Evolutionary conservation across 2,329 filamentous ascomycete genomes (phyloP), one percentile per base, ranked within the genome.

Genomic region (Aspergillus terreus): DNA sequence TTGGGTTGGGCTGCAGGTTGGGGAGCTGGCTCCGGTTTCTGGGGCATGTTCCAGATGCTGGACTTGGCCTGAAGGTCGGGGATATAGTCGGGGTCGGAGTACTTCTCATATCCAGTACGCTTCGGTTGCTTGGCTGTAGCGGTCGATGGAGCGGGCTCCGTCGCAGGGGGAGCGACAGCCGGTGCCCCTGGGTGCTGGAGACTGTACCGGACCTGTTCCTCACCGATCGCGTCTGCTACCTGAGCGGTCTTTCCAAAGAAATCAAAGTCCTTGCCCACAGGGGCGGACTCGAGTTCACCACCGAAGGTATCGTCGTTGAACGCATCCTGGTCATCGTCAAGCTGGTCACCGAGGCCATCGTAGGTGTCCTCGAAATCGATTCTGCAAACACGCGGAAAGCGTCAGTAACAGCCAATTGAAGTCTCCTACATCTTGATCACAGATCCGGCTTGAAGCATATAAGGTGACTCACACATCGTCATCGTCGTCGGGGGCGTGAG

Each of bases 291-390:
- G 33, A 71, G 74, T 52, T 77, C 80, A 51, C 72, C 73, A 53
- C 82, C 89, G 68, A 99, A 99, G 2, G 94, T 99, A 68, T 97
- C 94, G 63, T 97, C 90, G 71, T 99, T 99, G 79, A 96, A 90
- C 46, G 82, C 90, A 77, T 99, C 94, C 65, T 92, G 89, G 17
- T 88, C 86, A 69, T 99, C 92, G 64, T 96, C 86, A 33, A 99
- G 85, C 70, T 88, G 85, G 66, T 96, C 88, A 51, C 91, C 94
- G 38, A 99, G 79, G 15, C 92, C 92, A 71, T 99, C 94, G 69
- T 97, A 97, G 35, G 92, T 97, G 68, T 99, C 91, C 63, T 99
- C 94, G 62, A 97, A 99, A 63, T 97, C 88, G 63, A 88, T 82
- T 50, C 84, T 87, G 61, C 4, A 38, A 42, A 45, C 15, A 11